These are phyloP conservation scores for Pseudocercospora musae DNA, from an alignment of 2,329 filamentous ascomycete genomes.

Conservation along the genomic window DNA sequence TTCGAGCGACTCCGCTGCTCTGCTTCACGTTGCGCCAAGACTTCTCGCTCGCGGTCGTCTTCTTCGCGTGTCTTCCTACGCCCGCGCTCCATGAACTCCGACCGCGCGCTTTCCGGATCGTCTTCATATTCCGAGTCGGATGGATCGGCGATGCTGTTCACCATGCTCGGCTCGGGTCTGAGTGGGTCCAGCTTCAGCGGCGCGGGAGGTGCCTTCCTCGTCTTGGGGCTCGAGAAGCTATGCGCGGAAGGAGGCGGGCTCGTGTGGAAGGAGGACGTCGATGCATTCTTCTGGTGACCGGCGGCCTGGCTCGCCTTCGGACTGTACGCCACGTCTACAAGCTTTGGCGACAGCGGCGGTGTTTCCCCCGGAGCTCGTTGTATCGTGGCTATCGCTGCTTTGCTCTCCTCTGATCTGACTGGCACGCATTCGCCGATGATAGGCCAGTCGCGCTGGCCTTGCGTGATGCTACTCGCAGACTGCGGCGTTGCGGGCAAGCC, in stretches of 20 bases:
- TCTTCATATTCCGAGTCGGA: conserved; percentile 84
- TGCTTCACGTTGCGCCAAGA: conserved; percentile 57
- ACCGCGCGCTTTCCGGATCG: conserved; percentile 50
- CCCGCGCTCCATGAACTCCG: conserved; percentile 53
- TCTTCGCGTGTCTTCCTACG: conserved; percentile 82
- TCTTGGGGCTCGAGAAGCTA: conserved; percentile 25
- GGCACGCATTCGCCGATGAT: not conserved
- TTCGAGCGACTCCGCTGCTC: conserved; percentile 71
- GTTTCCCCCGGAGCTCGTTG: conserved; percentile 21
- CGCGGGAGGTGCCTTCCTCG: conserved; percentile 79
- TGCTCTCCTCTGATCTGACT: conserved; percentile 18
- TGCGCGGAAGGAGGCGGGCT: conserved; percentile 19
- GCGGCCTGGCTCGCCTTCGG: conserved; percentile 3
- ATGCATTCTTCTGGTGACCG: conserved; percentile 14
- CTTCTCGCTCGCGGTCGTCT: conserved; percentile 75
- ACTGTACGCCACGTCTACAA: conserved; percentile 16
- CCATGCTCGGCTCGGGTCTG: conserved; percentile 14
- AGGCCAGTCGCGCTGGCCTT: not conserved
- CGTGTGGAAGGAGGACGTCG: conserved; percentile 14
- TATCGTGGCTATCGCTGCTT: conserved; percentile 7
- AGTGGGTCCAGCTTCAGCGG: conserved; percentile 63
- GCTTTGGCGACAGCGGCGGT: conserved; percentile 25
- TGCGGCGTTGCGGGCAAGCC: conserved; percentile 24
- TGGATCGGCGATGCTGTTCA: conserved; percentile 51
- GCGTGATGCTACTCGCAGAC: conserved; percentile 21